Base-by-base conservation (phyloP, 2,329 filamentous ascomycete species). In the Berkeleyomyces basicola region DNA sequence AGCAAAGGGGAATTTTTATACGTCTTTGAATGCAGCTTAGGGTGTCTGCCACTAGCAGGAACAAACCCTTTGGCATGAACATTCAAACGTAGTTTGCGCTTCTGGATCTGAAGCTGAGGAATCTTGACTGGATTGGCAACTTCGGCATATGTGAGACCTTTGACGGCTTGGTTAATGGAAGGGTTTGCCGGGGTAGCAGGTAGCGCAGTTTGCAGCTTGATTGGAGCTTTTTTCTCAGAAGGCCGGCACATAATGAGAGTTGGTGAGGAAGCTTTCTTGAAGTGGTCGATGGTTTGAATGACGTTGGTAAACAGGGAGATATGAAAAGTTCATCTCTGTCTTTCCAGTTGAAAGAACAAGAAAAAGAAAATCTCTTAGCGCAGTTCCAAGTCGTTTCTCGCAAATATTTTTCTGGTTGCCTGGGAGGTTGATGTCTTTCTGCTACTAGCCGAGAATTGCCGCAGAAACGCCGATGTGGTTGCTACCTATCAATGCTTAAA, bases 11-110 rank as follows among this genome's bases (percentile, higher is more conserved):
- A 16, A 33, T 3, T 23, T 53, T n/a, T 53, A 6, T 2, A 37
- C 36, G 49, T 36, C 37, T 53, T 33, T 53, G 2, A 23, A n/a
- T 23, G 49, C 33, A 36, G 10, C 36, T 10, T 11, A 53, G 23
- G 31, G 31, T 9, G 14, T 7, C 58, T 59, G 58, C 58, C 36
- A 59, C 58, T 59, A 46, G 58, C 40, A 44, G 58, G 58, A 44
- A 59, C 58, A 44, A 59, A 59, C 16, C 58, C 58, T 46, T 59
- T 47, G 58, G 58, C 58, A 23, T 59, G 58, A 14, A 59, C 58
- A 59, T 59, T 59, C 68, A 76, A 76, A 14, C 49, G 49, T 23
- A 16, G 31, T 14, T 53, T 37, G 33, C 37, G 31, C 11, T 53
- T 53, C 6, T 7, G 49, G 7, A 33, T 14, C 7, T 53, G n/a